Evolutionary conservation across 2,329 filamentous ascomycete genomes (phyloP), one percentile per base, ranked within the genome.

Genomic region (Rhinocladiella mackenziei): DNA sequence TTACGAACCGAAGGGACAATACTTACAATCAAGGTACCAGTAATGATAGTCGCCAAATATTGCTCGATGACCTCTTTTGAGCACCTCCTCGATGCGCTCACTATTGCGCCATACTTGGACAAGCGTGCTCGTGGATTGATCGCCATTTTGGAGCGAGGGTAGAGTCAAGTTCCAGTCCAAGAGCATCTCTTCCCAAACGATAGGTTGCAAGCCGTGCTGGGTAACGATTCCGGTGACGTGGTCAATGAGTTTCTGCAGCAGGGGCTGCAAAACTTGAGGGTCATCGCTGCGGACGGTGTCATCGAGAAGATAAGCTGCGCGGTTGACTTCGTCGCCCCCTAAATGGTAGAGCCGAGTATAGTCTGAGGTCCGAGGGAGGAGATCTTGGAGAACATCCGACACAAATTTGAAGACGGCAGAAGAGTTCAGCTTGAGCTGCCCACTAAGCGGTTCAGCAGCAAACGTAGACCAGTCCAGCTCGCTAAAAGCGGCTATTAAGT

Each of bases 141-240:
- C 13, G 10, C 11, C 28, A 10, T 33, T 22, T 5, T 5, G 18
- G 57, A 89, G 81, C 10, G 74, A 64, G 2, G 80, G 80, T 4
- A 94, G 68, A 0, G 77, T 84, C 33, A 92, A 68, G 60, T 89
- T 85, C 83, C 86, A 94, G 17, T 81, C 73, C 7, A 85, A 70
- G 1, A 87, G 71, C 74, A 92, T 88, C 64, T 94, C 89, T 63
- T 95, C 87, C 89, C 89, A 94, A 1, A 89, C 85, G 15, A 94
- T 70, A 0, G 88, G 86, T 4, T 75, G 77, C 39, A 94, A 67
- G 3, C 83, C 83, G 4, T 75, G 72, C 31, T 74, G 67, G 33
- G 78, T 71, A 29, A 92, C 72, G 33, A 81, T 77, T 20, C 66
- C 71, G 62, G 89, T 84, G 57, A 82, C 81, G 53, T 76, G 74